phyloP scores from a whole-genome alignment of 164 flowering plant genomes.

The Berberis vulgaris region DNA sequence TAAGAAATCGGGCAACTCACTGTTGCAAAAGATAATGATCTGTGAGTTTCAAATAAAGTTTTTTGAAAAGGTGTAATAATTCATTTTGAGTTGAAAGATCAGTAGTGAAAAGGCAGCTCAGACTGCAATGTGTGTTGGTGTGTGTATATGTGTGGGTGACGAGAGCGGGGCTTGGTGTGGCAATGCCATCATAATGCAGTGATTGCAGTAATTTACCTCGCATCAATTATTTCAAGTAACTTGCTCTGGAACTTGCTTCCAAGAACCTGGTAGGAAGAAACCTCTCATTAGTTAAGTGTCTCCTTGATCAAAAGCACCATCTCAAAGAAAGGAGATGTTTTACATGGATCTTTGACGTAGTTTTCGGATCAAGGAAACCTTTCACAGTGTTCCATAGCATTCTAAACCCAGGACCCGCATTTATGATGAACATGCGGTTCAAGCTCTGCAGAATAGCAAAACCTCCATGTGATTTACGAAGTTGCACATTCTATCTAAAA shows the following conservation, averaged over 20 bases:
- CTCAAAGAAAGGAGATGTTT: constrained; percentile 8
- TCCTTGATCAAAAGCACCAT: not conserved
- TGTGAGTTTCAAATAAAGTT: not conserved
- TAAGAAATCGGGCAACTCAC: constrained; percentile 82
- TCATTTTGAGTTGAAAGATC: not conserved
- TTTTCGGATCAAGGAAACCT: constrained; percentile 87
- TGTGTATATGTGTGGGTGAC: too few species aligned
- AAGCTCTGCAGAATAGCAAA: constrained; percentile 44
- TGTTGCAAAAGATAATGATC: constrained; percentile 20
- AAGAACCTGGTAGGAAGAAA: constrained; percentile 47
- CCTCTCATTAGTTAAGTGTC: not conserved
- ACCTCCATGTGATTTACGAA: not conserved
- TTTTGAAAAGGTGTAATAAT: not conserved
- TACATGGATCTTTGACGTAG: constrained; percentile 79
- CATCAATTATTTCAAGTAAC: constrained; percentile 81
- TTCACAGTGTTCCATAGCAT: constrained; percentile 81
- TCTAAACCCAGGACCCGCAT: constrained; percentile 91
- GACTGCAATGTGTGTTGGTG: not conserved
- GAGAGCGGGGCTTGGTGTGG: too few species aligned
- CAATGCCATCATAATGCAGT: too few species aligned
- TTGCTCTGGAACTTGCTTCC: constrained; percentile 93
- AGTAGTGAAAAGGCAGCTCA: not conserved
- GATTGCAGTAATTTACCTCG: constrained; percentile 32
- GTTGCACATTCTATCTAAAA: not conserved
- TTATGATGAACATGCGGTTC: constrained; percentile 87